phyloP scores from a whole-genome alignment of 768 basidiomycete genomes.

The Rhizopogon salebrosus region DNA sequence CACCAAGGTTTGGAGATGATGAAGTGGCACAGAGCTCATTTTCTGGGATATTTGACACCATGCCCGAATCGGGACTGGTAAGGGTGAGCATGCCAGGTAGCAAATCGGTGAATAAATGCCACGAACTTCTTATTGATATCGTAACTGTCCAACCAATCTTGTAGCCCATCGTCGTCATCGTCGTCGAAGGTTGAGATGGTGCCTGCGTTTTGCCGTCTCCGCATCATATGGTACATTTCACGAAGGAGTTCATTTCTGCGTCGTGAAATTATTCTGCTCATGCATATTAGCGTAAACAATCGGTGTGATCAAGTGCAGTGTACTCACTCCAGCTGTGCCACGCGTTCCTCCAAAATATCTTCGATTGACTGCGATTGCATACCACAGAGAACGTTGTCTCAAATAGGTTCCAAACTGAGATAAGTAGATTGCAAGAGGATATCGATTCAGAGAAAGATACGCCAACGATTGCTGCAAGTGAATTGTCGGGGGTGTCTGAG shows the following conservation, averaged over 20 bases:
- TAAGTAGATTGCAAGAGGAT: slow-evolving; percentile 1
- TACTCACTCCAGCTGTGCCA: slow-evolving; percentile 28
- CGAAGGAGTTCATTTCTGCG: slow-evolving; percentile 67
- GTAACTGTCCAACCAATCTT: slow-evolving; percentile 50
- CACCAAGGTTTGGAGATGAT: slow-evolving; percentile 8
- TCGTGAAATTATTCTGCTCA: slow-evolving; percentile 50
- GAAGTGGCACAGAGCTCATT: slow-evolving; percentile 23
- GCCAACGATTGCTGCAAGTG: neutral
- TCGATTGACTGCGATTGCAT: slow-evolving; percentile 26
- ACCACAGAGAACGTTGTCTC: slow-evolving; percentile 2
- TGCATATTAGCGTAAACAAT: neutral
- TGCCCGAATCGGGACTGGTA: slow-evolving; percentile 36
- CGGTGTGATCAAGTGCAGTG: neutral
- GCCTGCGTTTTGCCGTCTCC: slow-evolving; percentile 43
- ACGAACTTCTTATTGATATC: slow-evolving; percentile 50
- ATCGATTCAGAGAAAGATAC: neutral
- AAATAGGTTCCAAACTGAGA: neutral
- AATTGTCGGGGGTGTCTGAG: neutral
- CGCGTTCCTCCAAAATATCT: slow-evolving; percentile 32
- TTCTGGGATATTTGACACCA: slow-evolving; percentile 33
- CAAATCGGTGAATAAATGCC: slow-evolving; percentile 1
- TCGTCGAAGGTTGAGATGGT: slow-evolving; percentile 33
- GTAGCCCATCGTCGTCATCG: slow-evolving; percentile 33
- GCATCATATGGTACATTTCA: slow-evolving; percentile 67
- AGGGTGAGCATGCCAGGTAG: slow-evolving; percentile 4